phyloP scores from a whole-genome alignment of 2,329 filamentous ascomycete species.

The Microcera coccophila region DNA sequence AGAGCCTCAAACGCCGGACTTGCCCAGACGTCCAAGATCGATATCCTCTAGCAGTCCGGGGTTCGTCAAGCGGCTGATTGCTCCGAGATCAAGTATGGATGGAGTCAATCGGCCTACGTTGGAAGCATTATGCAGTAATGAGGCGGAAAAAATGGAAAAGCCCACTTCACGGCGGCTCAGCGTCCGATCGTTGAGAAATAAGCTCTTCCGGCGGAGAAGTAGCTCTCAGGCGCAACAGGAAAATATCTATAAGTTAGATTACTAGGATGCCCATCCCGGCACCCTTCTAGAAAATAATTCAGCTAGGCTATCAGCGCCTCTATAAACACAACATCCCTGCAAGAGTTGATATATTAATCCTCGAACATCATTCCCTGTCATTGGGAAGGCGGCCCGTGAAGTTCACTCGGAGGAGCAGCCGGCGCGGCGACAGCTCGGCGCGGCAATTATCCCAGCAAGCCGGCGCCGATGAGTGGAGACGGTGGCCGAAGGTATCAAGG shows the following conservation, averaged over 20 bases:
- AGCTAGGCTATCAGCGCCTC: conserved; percentile 10
- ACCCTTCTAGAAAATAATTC: conserved; percentile 19
- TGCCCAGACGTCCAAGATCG: conserved; percentile 21
- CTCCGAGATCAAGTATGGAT: conserved; percentile 23
- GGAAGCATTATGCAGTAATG: conserved; percentile 15
- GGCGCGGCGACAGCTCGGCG: too few species aligned
- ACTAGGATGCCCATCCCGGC: conserved; percentile 11
- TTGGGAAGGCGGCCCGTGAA: too few species aligned
- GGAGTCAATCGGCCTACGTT: conserved; percentile 16
- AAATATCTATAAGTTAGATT: conserved; percentile 24
- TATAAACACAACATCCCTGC: too few species aligned
- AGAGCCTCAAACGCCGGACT: conserved; percentile 15
- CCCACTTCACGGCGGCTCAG: conserved; percentile 25
- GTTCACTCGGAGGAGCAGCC: too few species aligned
- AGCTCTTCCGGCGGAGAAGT: conserved; percentile 27
- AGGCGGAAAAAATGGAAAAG: conserved; percentile 18
- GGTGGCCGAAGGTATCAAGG: too few species aligned
- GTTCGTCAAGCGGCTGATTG: conserved; percentile 23
- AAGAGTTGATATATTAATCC: too few species aligned
- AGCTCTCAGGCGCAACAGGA: conserved; percentile 26
- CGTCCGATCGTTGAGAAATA: conserved; percentile 26
- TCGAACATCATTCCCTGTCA: too few species aligned
- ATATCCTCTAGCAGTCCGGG: conserved; percentile 21
- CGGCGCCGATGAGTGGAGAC: too few species aligned
- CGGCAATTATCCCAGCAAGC: too few species aligned